Conservation (phyloP, 495 filamentous ascomycete species). For the Neurospora sublineolata region DNA sequence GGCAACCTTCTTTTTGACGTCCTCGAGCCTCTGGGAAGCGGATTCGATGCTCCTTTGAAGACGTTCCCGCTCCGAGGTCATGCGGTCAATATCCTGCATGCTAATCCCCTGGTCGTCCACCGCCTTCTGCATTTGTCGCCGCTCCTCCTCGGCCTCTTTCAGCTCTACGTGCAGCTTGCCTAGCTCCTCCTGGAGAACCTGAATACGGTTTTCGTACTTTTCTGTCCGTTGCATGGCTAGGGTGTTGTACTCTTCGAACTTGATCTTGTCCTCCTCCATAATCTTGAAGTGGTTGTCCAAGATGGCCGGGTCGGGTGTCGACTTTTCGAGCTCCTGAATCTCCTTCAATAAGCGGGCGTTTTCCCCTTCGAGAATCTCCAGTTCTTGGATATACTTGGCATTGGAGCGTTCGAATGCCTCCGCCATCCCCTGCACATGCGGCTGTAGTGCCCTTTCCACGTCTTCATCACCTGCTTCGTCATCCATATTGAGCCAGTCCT, state of each 20-base stretch:
- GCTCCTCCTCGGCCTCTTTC: constrained; percentile 67
- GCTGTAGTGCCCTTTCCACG: constrained; percentile 58
- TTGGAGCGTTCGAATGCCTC: constrained; percentile 77
- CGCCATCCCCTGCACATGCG: constrained; percentile 84
- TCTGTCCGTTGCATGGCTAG: constrained; percentile 67
- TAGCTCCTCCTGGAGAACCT: constrained; percentile 67
- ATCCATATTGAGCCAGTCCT: constrained; percentile 80
- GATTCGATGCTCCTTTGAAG: constrained; percentile 74
- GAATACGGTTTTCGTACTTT: constrained; percentile 66
- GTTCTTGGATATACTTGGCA: constrained; percentile 65
- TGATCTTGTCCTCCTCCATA: constrained; percentile 78
- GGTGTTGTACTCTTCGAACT: constrained; percentile 86
- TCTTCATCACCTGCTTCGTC: constrained; percentile 80
- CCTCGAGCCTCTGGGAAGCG: constrained; percentile 61
- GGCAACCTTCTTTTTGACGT: constrained; percentile 65
- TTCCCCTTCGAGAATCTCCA: constrained; percentile 73
- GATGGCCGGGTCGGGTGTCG: constrained; percentile 65
- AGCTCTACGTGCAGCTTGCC: constrained; percentile 68
- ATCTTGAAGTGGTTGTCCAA: constrained; percentile 77
- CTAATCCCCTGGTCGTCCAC: constrained; percentile 90
- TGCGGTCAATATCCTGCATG: constrained; percentile 94
- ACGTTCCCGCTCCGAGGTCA: constrained; percentile 89
- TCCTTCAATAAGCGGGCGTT: constrained; percentile 66
- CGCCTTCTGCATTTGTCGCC: constrained; percentile 62
- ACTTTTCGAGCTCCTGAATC: constrained; percentile 78